Percentiles rank a stretch among this genome's conserved stretches.
Evolutionary conservation across 176 grass and related monocot species (phyloP).

Genomic region (Hsuehochloa calcarea): DNA sequence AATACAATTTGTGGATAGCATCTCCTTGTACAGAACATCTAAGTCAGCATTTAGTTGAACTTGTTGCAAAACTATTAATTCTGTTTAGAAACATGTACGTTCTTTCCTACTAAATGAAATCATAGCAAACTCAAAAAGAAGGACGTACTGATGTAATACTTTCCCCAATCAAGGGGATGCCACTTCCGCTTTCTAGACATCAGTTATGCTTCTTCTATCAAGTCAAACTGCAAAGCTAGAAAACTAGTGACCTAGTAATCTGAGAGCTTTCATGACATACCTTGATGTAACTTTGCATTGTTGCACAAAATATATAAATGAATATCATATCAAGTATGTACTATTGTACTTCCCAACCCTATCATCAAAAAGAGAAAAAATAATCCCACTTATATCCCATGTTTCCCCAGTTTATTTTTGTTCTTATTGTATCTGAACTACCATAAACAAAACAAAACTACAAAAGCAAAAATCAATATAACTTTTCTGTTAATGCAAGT

Average conservation of each 20-base stretch:
- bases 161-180: not conserved
- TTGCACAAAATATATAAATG: not conserved
- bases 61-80: not conserved
- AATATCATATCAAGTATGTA: not conserved
- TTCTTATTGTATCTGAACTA: not conserved
- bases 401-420: not conserved
- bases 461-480: not conserved
- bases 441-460: not conserved
- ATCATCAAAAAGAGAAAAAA: slow-evolving; percentile 8
- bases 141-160: not conserved
- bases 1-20: not conserved
- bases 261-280: not conserved
- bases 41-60: not conserved
- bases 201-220: not conserved
- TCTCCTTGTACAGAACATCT: not conserved
- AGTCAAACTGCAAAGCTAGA: not conserved
- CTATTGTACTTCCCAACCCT: not conserved
- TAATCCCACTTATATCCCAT: not conserved
- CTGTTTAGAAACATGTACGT: slow-evolving; percentile 3
- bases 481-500: not conserved
- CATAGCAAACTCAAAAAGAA: slow-evolving; percentile 13
- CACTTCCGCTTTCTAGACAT: not conserved
- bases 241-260: not conserved
- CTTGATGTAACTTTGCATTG: not conserved
- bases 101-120: not conserved